Evolutionary conservation across 2,329 filamentous ascomycete genomes (phyloP).

Genomic region (Arthrobotrys sphaeroides): DNA sequence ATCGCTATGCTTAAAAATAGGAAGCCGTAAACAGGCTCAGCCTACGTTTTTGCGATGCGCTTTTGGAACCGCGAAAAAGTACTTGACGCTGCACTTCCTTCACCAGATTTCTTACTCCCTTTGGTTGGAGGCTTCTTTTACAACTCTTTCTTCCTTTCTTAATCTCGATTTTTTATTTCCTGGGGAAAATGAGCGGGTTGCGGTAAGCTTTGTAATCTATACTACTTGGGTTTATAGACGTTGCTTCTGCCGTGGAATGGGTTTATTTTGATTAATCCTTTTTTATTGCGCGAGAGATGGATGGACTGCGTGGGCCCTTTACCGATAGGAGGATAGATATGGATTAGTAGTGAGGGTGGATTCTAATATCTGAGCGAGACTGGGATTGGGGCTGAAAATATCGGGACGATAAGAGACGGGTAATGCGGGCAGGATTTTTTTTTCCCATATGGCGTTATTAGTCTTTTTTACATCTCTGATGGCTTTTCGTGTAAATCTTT

Average conservation of each 20-base stretch:
- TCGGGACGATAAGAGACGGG: neutral
- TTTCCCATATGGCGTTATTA: neutral
- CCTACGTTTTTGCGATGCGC: neutral
- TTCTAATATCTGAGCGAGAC: neutral
- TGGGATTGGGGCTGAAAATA: neutral
- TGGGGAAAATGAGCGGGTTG: constrained; percentile 19
- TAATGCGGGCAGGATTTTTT: neutral
- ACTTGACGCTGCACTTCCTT: neutral
- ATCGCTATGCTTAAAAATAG: constrained; percentile 36
- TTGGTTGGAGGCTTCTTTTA: neutral
- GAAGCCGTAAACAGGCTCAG: constrained; percentile 20
- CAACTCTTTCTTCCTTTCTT: neutral
- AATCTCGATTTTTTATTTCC: neutral
- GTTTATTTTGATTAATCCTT: neutral
- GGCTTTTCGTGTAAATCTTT: constrained; percentile 35
- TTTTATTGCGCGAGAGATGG: no score
- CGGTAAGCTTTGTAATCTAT: constrained; percentile 41
- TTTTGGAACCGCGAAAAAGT: constrained; percentile 1
- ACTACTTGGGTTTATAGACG: constrained; percentile 34
- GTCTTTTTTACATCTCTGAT: neutral
- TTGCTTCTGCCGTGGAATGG: constrained; percentile 11
- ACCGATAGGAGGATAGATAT: no score
- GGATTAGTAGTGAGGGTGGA: neutral
- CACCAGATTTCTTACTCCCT: neutral
- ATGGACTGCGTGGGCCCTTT: no score